Conservation (phyloP, 2,329 filamentous ascomycete species). For the Exophiala phaeomuriformis region DNA sequence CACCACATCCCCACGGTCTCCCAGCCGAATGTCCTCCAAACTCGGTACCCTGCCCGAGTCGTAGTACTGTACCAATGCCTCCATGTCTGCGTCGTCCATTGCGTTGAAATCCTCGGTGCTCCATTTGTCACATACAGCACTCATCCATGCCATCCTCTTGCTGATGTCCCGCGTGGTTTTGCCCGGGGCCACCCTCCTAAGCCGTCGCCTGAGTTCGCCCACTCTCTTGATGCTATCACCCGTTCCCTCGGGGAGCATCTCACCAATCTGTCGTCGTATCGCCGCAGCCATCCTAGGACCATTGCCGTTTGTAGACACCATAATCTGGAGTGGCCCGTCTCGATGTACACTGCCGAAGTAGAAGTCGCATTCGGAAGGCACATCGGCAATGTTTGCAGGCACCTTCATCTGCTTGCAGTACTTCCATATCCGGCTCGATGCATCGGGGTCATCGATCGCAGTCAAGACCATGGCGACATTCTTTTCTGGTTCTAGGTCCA, state of each 20-base stretch:
- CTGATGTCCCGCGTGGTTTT: slow-evolving; percentile 29
- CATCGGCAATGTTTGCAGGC: slow-evolving; percentile 92
- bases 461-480: slow-evolving; percentile 76
- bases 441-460: slow-evolving; percentile 85
- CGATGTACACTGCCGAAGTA: slow-evolving; percentile 96
- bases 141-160: slow-evolving; percentile 60
- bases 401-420: slow-evolving; percentile 79
- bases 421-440: slow-evolving; percentile 87
- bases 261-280: slow-evolving; percentile 74
- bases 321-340: slow-evolving; percentile 91
- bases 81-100: slow-evolving; percentile 79
- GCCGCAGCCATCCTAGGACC: slow-evolving; percentile 84
- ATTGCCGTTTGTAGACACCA: slow-evolving; percentile 98
- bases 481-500: slow-evolving; percentile 66
- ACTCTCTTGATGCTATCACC: slow-evolving; percentile 82
- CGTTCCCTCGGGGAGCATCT: slow-evolving; percentile 65
- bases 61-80: slow-evolving; percentile 71
- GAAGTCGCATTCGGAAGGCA: slow-evolving; percentile 94
- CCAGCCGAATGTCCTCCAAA: slow-evolving; percentile 32
- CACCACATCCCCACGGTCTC: slow-evolving; percentile 15
- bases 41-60: slow-evolving; percentile 35
- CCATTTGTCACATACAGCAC: slow-evolving; percentile 79
- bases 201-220: slow-evolving; percentile 67
- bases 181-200: slow-evolving; percentile 68
- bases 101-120: slow-evolving; percentile 75